Percentiles rank a stretch among this genome's conserved stretches.
Conservation (phyloP, 495 filamentous ascomycete species). For the Penicillium soppii region DNA sequence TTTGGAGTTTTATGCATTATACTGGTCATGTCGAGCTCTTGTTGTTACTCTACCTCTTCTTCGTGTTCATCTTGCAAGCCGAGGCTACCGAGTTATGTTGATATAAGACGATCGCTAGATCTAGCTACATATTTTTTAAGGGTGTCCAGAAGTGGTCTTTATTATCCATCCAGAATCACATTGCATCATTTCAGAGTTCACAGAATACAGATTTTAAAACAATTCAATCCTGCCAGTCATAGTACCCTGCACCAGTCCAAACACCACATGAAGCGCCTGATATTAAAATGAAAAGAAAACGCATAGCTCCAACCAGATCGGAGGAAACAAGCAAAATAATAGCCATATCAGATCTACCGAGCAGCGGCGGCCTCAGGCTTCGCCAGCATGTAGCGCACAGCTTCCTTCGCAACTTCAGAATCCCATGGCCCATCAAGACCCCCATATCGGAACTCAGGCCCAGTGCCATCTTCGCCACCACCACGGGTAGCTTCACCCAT, state of each 20-base stretch:
- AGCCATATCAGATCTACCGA: slow-evolving; percentile 15
- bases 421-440: slow-evolving; percentile 57
- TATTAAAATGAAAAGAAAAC: slow-evolving; percentile 15
- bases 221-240: slow-evolving; percentile 20
- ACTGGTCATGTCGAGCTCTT: neutral
- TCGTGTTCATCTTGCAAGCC: neutral
- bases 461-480: slow-evolving; percentile 60
- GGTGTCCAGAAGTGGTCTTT: neutral
- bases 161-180: slow-evolving; percentile 1
- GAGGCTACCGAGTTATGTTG: neutral
- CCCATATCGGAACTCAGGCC: slow-evolving; percentile 59
- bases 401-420: slow-evolving; percentile 44
- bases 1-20: neutral
- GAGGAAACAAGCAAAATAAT: neutral
- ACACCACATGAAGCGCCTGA: slow-evolving; percentile 40
- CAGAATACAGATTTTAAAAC: slow-evolving; percentile 17
- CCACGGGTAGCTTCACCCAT: slow-evolving; percentile 75
- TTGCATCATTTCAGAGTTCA: slow-evolving; percentile 7
- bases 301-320: slow-evolving; percentile 6
- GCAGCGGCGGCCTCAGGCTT: slow-evolving; percentile 40
- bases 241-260: slow-evolving; percentile 29
- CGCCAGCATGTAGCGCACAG: slow-evolving; percentile 49
- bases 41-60: neutral
- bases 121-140: neutral
- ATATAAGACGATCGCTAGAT: neutral